Base-by-base conservation (phyloP, 371 early-diverging fungal species). In the Mortierella sp. region DNA sequence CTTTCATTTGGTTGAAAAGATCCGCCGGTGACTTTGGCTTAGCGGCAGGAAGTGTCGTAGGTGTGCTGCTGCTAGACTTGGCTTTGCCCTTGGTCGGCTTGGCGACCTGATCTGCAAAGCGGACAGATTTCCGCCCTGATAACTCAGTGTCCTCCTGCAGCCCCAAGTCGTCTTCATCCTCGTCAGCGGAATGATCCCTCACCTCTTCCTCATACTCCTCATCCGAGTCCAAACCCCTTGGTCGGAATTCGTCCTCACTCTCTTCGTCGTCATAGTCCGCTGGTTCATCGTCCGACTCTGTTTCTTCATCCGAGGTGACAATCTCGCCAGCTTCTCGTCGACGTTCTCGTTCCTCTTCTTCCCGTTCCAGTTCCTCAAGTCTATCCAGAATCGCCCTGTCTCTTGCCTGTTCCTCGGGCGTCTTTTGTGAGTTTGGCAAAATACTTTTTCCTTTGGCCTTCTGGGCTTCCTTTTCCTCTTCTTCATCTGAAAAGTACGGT, bases 381-480 rank as follows among this genome's bases (percentile, higher is more conserved):
- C 81, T 76, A 38, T 84, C 83, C 64, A 88, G 76, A 56, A 86
- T 71, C 9, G 82, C 83, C 6, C 80, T 80, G 48, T 83, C 81
- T 18, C 74, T 81, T 8, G 85, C 84, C 18, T 82, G 82, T n/a
- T 87, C 84, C 54, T 85, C 71, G 1, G 82, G 67, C 14, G 81
- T 82, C 50, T 83, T 83, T 30, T 83, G 79, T 50, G 62, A 62
- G 24, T 42, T 34, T 12, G 62, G 65, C 21, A 60, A 56, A 16
- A 52, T 24, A 16, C 28, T 31, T 30, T 7, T 52, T 58, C 10
- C 18, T 27, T 58, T 58, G 14, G 3, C 39, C 49, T 66, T 72
- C 34, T 34, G 34, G 9, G 87, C 86, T 27, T 89, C 88, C 39
- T 84, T 79, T 42, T 91, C 93, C 14, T 88, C 86, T 27, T 89